phyloP scores from a whole-genome alignment of 2,329 filamentous ascomycete species.

The Colletotrichum musicola region DNA sequence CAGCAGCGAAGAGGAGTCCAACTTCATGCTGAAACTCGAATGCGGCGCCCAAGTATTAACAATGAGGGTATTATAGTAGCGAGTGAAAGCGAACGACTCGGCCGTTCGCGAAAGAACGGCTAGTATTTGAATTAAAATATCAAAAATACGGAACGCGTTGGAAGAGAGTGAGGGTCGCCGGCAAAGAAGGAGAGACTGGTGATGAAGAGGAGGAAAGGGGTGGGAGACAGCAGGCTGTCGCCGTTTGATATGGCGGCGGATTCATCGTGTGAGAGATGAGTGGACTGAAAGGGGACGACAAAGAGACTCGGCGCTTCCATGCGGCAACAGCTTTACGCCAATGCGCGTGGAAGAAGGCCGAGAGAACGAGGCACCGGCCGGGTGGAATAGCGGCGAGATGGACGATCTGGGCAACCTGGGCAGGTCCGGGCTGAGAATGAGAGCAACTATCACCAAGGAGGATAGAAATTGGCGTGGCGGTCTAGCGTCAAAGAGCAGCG shows the following conservation, averaged over 20 bases:
- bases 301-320: slow-evolving; percentile 10
- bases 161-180: slow-evolving; percentile 9
- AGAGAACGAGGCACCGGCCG: slow-evolving; percentile 22
- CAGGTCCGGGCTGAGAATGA: slow-evolving; percentile 16
- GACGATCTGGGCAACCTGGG: slow-evolving; percentile 28
- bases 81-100: slow-evolving; percentile 19
- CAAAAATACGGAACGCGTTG: not conserved
- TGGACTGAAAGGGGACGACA: not conserved
- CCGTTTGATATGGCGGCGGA: slow-evolving; percentile 20
- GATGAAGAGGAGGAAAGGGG: not conserved
- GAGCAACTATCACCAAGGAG: not conserved
- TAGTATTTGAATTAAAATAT: not conserved
- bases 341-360: slow-evolving; percentile 10
- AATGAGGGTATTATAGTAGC: not conserved
- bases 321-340: slow-evolving; percentile 8
- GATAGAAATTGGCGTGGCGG: not conserved
- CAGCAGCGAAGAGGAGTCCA: slow-evolving; percentile 45
- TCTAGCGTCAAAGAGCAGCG: slow-evolving; percentile 6
- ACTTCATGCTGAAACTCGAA: slow-evolving; percentile 46
- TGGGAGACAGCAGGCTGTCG: slow-evolving; percentile 7
- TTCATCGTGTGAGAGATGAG: slow-evolving; percentile 2
- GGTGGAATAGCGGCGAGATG: slow-evolving; percentile 20
- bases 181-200: not conserved
- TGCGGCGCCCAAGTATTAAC: not conserved
- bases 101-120: not conserved